Evolutionary conservation across 2,329 filamentous ascomycete genomes (phyloP), one percentile per base, ranked within the genome.

Genomic region (Alternaria ventricosa): DNA sequence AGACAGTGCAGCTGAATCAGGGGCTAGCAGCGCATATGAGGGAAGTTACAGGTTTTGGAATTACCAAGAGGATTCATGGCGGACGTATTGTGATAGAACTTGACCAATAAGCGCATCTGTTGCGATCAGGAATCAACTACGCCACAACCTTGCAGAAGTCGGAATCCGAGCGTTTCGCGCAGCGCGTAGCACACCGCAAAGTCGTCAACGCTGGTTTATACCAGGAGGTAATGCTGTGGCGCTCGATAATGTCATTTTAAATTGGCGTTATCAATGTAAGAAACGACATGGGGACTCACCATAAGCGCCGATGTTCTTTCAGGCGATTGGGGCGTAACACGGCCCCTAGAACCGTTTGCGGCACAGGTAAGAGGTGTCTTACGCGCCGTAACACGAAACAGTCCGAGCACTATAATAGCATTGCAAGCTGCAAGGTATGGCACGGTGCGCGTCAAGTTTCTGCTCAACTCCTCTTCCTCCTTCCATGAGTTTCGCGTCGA

Each of bases 91-190:
- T 27, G 43, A 54, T 55, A 49, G 28, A 18, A 18, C 46, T 49
- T 22, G 23, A 50, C 62, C 46, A 56, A 55, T 62, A 11, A 20
- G 36, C 55, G 53, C 56, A 41, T 18, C 41, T 15, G 8, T 47
- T 25, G 45, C 45, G 45, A 23, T 27, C 22, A 23, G 22, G 22
- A 25, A 10, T 25, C 8, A 18, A 47, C 22, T 47, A 47, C 45
- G 20, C 45, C 12, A 47, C 45, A 27, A 15, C 12, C 9, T 47
- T n/a, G 45, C 22, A 47, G 22, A 25, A 25, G 25, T n/a, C 25
- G 22, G 25, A 47, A 25, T 15, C 13, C 22, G 45, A 27, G 28
- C 28, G 28, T 30, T 30, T 3, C 11, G 28, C 20, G 11, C 10
- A 25, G 45, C 45, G 25, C 22, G 20, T 47, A 12, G 45, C 45